These are phyloP conservation scores for Orobanche coerulescens DNA, from an alignment of 257 asterid genomes.

Conservation along the genomic window DNA sequence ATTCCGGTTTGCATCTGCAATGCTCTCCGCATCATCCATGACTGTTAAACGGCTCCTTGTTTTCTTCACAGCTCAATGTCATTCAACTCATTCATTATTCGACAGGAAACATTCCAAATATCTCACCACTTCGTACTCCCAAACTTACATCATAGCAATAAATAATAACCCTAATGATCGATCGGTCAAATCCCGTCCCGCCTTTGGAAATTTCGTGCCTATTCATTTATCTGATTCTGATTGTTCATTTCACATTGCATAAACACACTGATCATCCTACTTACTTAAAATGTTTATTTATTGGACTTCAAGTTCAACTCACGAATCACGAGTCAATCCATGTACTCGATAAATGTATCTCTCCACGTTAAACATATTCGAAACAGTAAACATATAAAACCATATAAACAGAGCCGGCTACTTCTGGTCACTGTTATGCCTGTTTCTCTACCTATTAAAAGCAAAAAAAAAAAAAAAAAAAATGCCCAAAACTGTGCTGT, in stretches of 20 bases:
- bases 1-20: no score
- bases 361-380: neutral
- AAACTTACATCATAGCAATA: constrained; percentile 52
- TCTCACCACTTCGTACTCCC: constrained; percentile 47
- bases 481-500: constrained; percentile 11
- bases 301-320: constrained; percentile 2
- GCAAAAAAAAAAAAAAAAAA: constrained; percentile 29
- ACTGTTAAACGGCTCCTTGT: no score
- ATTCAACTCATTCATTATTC: constrained; percentile 61
- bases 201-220: constrained; percentile 43
- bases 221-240: constrained; percentile 46
- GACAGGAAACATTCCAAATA: constrained; percentile 39
- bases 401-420: constrained; percentile 17
- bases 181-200: constrained; percentile 61
- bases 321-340: neutral
- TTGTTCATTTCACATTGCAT: neutral
- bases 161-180: constrained; percentile 37
- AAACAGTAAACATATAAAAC: neutral
- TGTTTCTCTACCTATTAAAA: constrained; percentile 21
- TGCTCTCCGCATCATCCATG: no score
- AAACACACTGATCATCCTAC: neutral
- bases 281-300: constrained; percentile 8
- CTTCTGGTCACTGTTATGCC: constrained; percentile 14
- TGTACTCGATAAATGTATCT: constrained; percentile 5
- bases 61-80: constrained; percentile 42